A percentile compares a stretch with the other conserved stretches of the same genome.
These are phyloP conservation scores for Calocybe gambosa DNA, from an alignment of 1,284 basidiomycete genomes.

Conservation along the genomic window DNA sequence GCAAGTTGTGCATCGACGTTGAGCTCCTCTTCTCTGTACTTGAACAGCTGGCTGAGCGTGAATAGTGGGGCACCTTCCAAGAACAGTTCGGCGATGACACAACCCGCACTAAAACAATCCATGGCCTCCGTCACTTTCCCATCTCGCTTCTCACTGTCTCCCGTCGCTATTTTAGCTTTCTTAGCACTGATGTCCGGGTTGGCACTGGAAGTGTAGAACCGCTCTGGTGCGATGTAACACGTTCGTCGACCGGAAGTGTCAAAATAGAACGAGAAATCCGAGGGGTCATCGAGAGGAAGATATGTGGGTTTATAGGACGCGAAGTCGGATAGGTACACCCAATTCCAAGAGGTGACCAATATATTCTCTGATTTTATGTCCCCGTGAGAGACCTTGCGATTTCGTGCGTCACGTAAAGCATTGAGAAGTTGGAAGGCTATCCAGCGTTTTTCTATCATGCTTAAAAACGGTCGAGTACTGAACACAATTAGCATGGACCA, in stretches of 20 bases:
- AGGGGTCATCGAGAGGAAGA: constrained; percentile 93
- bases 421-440: constrained; percentile 91
- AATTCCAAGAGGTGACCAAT: constrained; percentile 94
- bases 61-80: constrained; percentile 93
- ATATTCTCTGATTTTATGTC: constrained; percentile 99
- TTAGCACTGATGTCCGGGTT: constrained; percentile 67
- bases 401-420: constrained; percentile 79
- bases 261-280: constrained; percentile 98
- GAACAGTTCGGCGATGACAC: constrained; percentile 95
- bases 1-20: constrained; percentile 71
- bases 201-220: constrained; percentile 79
- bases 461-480: constrained; percentile 94
- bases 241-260: constrained; percentile 91
- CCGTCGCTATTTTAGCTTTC: constrained; percentile 44
- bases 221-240: constrained; percentile 95
- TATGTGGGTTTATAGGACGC: constrained; percentile 96
- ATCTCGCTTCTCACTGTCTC: constrained; percentile 49
- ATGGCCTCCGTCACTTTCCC: constrained; percentile 90
- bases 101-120: constrained; percentile 97
- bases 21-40: constrained; percentile 85
- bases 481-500: neutral
- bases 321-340: constrained; percentile 95
- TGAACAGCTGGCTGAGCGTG: constrained; percentile 93
- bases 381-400: constrained; percentile 85
- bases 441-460: constrained; percentile 95